These are phyloP conservation scores for Chlamydomonas sphaeroides DNA, from an alignment of 139 green algal species.

Conservation along the genomic window DNA sequence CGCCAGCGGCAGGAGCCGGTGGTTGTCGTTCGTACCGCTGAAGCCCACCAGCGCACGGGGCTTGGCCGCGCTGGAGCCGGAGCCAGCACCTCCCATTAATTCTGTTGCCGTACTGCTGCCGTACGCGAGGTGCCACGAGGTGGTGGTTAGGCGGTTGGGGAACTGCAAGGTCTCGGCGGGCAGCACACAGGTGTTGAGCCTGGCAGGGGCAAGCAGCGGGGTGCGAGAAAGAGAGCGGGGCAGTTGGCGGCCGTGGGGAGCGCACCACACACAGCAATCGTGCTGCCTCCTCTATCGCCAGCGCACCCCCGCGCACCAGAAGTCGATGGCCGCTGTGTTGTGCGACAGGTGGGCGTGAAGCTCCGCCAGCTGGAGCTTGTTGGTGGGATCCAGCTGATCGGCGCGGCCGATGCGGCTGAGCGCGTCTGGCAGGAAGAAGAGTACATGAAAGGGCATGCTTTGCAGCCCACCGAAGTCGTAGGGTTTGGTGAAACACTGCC, in stretches of 20 bases:
- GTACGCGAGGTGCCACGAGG: conserved; percentile 62
- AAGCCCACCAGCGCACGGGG: conserved; percentile 53
- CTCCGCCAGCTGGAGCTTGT: conserved; percentile 43
- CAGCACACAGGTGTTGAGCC: conserved; percentile 58
- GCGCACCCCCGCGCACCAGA: too few species aligned
- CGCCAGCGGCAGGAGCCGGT: conserved; percentile 63
- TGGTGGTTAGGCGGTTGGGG: conserved; percentile 47
- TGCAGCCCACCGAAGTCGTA: too few species aligned
- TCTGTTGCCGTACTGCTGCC: background rate
- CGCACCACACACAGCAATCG: too few species aligned
- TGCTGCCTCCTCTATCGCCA: too few species aligned
- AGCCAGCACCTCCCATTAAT: too few species aligned
- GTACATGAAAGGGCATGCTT: too few species aligned
- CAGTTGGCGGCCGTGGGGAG: too few species aligned
- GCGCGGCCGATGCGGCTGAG: conserved; percentile 34
- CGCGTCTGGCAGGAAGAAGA: too few species aligned
- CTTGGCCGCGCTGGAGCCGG: too few species aligned
- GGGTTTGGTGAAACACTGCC: too few species aligned
- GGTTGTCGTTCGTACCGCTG: conserved; percentile 67
- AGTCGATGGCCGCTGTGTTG: conserved; percentile 61
- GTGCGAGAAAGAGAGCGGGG: too few species aligned
- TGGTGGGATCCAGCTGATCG: conserved; percentile 60
- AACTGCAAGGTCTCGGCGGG: conserved; percentile 53
- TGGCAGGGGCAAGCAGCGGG: too few species aligned
- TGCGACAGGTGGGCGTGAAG: conserved; percentile 46